Evolutionary conservation across 139 green algal species (phyloP), one percentile per base, ranked within the genome.

Genomic region (Auxenochlorella pyrenoidosa): DNA sequence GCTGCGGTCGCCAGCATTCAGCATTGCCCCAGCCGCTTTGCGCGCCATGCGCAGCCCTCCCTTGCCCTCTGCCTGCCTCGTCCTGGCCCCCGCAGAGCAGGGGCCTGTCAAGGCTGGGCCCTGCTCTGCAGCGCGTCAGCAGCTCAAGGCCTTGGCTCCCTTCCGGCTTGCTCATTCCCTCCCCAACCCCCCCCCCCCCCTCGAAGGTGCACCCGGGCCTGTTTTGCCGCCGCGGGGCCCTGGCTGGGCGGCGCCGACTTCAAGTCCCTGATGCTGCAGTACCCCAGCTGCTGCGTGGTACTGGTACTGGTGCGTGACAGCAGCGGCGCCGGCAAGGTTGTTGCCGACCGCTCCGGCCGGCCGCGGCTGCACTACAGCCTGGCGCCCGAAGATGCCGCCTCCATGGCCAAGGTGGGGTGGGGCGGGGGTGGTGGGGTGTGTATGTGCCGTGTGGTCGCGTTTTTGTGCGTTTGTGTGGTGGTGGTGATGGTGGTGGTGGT

Each of bases 331-430:
- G 54, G 54, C 54, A 63, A 73, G 21, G 30, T 87, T 19, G 60
- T n/a, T 16, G 32, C 91, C 41, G 87, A 92, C 75, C 36, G 63
- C 40, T 40, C 68, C 60, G 92, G 92, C 26, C 47, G 82, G 70
- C 91, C 92, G 13, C 66, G 87, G 24, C 43, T 95, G 16, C 66
- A 90, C 44, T 96, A 96, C 91, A 88, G 82, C 60, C 86, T 93
- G 3, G 79, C 58, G 34, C 15, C 80, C 22, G 21, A 28, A 18
- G 93, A 95, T 38, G 24, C 71, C 41, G 66, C 72, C 24, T 87
- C 87, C 36, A 81, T 95, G 83, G 21, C 89, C 2, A 86, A 91
- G 75, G 91, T 92, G 82, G 43, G 87, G 38, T n/a, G n/a, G n/a
- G n/a, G n/a, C n/a, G n/a, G n/a, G n/a, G n/a, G n/a, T n/a, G n/a